Evolutionary conservation across 2,329 filamentous ascomycete genomes (phyloP), one percentile per base, ranked within the genome.

Genomic region (Chalara sp.): DNA sequence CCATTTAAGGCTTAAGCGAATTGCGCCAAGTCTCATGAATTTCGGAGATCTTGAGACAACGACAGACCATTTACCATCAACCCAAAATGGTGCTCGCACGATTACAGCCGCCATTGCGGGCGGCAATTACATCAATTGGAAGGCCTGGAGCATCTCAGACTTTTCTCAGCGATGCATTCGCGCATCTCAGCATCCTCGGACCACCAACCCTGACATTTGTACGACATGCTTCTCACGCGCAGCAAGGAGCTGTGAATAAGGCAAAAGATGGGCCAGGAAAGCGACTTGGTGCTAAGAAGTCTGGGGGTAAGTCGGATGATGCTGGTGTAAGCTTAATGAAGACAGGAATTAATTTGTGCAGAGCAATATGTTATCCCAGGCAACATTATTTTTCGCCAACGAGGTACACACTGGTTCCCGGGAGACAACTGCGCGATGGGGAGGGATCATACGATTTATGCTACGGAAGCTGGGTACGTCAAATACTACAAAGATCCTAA

Each of bases 321-420:
- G 21, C 21, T 21, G 21, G 21, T 43, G 41, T 29, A 10, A 6
- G 6, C 5, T 6, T 41, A 28, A 21, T 5, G 30, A 10, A n/a
- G 35, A 4, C n/a, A n/a, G 8, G 35, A n/a, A 8, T 37, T 8
- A 46, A 12, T 6, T 42, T 5, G 40, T 28, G 41, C 65, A 91
- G 87, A 92, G 67, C 87, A 96, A 74, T 95, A 86, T 69, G 93
- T 99, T 35, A 86, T 96, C 52, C 87, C 91, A 5, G 93, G 93
- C 49, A 97, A 96, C 75, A 99, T 99, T 70, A 87, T 99, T 72
- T 99, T 93, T 80, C 90, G 89, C 67, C 93, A 99, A 71, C 86
- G 92, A 63, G 93, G 93, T 62, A 95, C 93, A 4, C 81, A 84
- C 63, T 99, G 93, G 93, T 92, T 86, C 68, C 86, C 93, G 1